phyloP scores from a whole-genome alignment of 768 basidiomycete genomes.

The Lepiota subincarnata region DNA sequence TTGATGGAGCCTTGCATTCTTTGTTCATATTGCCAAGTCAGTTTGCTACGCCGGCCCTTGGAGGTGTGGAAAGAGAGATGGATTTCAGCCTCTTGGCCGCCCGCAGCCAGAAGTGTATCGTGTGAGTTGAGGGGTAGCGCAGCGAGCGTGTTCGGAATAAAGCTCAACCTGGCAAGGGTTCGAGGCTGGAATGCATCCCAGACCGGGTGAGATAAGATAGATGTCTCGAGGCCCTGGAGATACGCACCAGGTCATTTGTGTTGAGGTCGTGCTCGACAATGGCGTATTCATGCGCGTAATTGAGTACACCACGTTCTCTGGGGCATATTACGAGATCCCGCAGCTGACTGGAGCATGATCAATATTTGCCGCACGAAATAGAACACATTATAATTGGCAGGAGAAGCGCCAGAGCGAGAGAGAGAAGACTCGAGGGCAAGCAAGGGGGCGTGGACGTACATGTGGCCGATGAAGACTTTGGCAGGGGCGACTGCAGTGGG shows the following conservation, averaged over 20 bases:
- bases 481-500: slow-evolving; percentile 41
- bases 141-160: slow-evolving; percentile 53
- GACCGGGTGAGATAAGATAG: slow-evolving; percentile 11
- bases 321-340: slow-evolving; percentile 79
- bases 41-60: slow-evolving; percentile 6
- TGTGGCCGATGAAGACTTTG: slow-evolving; percentile 55
- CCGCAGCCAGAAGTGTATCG: slow-evolving; percentile 53
- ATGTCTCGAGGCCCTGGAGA: slow-evolving; percentile 4
- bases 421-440: slow-evolving; percentile 10
- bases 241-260: slow-evolving; percentile 41
- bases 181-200: slow-evolving; percentile 25
- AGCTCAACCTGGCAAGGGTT: slow-evolving; percentile 43
- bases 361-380: not conserved
- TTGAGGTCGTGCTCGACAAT: slow-evolving; percentile 62
- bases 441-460: slow-evolving; percentile 36
- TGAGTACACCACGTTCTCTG: slow-evolving; percentile 56
- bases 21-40: slow-evolving; percentile 16
- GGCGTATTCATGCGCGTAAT: slow-evolving; percentile 49
- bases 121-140: slow-evolving; percentile 42
- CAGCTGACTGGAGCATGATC: slow-evolving; percentile 50
- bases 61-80: slow-evolving; percentile 41
- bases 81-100: slow-evolving; percentile 64
- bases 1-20: slow-evolving; percentile 17
- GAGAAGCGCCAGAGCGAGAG: slow-evolving; percentile 9
- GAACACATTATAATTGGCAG: not conserved